Evolutionary conservation across 108 stramenopile genomes (phyloP).

Genomic region (Fragilariopsis cylindrus): DNA sequence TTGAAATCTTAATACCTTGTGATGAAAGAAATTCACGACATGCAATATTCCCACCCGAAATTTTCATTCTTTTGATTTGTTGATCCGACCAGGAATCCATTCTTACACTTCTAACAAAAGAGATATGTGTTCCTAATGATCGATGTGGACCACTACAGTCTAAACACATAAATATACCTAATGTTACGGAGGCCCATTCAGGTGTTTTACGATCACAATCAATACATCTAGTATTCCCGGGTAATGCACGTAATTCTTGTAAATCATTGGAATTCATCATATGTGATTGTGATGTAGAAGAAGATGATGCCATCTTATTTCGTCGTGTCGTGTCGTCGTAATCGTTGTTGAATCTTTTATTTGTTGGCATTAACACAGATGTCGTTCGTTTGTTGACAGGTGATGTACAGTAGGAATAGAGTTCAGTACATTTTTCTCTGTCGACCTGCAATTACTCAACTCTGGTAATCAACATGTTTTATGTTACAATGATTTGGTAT

Average conservation of each 20-base stretch:
- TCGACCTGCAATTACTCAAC: too few species aligned
- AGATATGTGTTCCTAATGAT: conserved; percentile 43
- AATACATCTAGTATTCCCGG: conserved; percentile 55
- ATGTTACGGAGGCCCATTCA: conserved; percentile 84
- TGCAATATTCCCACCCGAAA: conserved; percentile 33
- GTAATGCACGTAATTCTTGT: conserved; percentile 23
- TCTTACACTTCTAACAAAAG: conserved; percentile 34
- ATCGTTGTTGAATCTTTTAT: too few species aligned
- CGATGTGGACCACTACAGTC: conserved; percentile 80
- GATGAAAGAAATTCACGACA: conserved; percentile 25
- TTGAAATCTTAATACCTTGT: conserved; percentile 20
- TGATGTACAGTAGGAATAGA: too few species aligned
- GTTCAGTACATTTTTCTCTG: too few species aligned
- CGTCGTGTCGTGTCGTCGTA: too few species aligned
- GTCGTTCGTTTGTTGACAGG: too few species aligned
- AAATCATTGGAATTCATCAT: conserved; percentile 33
- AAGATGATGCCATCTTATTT: too few species aligned
- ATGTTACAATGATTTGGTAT: too few species aligned
- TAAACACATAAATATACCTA: conserved; percentile 79
- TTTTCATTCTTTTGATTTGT: conserved; percentile 33
- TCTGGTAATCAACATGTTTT: too few species aligned
- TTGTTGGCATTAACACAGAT: too few species aligned
- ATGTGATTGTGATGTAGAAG: background rate
- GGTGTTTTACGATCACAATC: conserved; percentile 69
- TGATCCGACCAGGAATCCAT: conserved; percentile 41